Percentiles rank a stretch among this genome's conserved stretches.
Evolutionary conservation across 2,329 filamentous ascomycete genomes (phyloP).

Genomic region (Dothideomycetes sp.): DNA sequence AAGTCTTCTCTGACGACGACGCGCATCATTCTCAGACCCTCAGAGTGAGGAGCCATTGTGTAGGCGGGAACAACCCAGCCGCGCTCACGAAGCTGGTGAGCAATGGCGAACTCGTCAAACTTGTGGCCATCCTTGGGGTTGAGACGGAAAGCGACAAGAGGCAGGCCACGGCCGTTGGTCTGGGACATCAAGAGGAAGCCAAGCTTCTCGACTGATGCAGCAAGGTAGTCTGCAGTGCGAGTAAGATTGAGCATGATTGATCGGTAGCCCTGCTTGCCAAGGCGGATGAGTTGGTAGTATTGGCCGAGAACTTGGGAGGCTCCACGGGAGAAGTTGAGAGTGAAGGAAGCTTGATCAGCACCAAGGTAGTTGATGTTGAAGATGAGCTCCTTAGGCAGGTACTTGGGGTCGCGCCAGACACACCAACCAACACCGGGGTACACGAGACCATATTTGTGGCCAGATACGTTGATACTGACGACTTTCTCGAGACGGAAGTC

Average conservation of each 20-base stretch:
- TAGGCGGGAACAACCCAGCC: slow-evolving; percentile 95
- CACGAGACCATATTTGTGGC: slow-evolving; percentile 73
- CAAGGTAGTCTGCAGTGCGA: slow-evolving; percentile 77
- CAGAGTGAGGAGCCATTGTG: slow-evolving; percentile 86
- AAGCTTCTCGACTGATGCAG: slow-evolving; percentile 57
- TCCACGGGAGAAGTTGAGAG: slow-evolving; percentile 93
- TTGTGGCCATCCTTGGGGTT: slow-evolving; percentile 42
- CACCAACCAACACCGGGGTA: slow-evolving; percentile 95
- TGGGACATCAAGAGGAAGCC: slow-evolving; percentile 87
- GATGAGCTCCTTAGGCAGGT: slow-evolving; percentile 78
- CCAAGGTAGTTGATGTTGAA: slow-evolving; percentile 99
- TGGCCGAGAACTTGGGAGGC: slow-evolving; percentile 91
- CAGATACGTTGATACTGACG: slow-evolving; percentile 86
- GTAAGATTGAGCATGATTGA: slow-evolving; percentile 93
- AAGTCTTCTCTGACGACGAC: slow-evolving; percentile 93
- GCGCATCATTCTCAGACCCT: slow-evolving; percentile 78
- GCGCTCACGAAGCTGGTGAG: slow-evolving; percentile 74
- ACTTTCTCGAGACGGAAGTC: slow-evolving; percentile 86
- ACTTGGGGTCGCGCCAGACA: slow-evolving; percentile 75
- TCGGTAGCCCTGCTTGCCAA: slow-evolving; percentile 85
- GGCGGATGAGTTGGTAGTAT: slow-evolving; percentile 93
- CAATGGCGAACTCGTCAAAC: slow-evolving; percentile 46
- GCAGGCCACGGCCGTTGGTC: slow-evolving; percentile 64
- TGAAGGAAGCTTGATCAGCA: slow-evolving; percentile 90
- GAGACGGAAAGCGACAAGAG: slow-evolving; percentile 82